Conservation (phyloP, 2,329 filamentous ascomycete species). For the Exophiala sp. region DNA sequence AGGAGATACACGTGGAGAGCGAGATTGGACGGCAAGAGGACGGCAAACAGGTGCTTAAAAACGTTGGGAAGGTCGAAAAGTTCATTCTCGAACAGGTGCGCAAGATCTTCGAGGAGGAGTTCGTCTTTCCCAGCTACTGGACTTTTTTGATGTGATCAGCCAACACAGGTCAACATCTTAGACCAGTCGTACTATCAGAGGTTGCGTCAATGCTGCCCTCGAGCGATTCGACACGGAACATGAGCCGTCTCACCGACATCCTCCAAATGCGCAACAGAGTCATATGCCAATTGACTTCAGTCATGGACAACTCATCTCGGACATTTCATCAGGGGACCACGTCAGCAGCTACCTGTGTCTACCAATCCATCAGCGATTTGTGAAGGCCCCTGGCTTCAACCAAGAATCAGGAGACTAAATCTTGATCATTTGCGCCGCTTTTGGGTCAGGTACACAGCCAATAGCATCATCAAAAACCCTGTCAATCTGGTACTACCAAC, state of each 20-base stretch:
- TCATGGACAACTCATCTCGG: too few relatives aligned
- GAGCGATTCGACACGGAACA: too few relatives aligned
- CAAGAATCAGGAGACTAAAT: conserved; percentile 14
- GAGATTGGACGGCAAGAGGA: conserved; percentile 91
- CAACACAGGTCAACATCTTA: too few relatives aligned
- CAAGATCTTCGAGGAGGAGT: conserved; percentile 96
- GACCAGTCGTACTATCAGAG: too few relatives aligned
- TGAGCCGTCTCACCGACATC: too few relatives aligned
- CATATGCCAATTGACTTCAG: too few relatives aligned
- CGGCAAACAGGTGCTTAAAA: conserved; percentile 92
- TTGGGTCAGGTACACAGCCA: conserved; percentile 15
- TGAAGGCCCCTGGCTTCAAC: background rate
- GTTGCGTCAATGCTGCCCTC: too few relatives aligned
- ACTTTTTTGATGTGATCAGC: conserved; percentile 85
- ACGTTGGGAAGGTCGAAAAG: conserved; percentile 96
- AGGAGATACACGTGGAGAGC: conserved; percentile 93
- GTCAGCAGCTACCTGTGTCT: conserved; percentile 11
- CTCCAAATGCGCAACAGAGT: too few relatives aligned
- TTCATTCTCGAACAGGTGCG: conserved; percentile 96
- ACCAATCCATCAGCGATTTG: background rate
- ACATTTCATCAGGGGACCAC: conserved; percentile 9
- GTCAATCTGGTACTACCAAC: conserved; percentile 6
- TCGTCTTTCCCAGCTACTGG: conserved; percentile 98
- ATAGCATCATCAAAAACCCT: conserved; percentile 2
- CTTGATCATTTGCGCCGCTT: conserved; percentile 8